Conservation (phyloP, 2,329 filamentous ascomycete species). For the Coccinonectria pachysandricola region DNA sequence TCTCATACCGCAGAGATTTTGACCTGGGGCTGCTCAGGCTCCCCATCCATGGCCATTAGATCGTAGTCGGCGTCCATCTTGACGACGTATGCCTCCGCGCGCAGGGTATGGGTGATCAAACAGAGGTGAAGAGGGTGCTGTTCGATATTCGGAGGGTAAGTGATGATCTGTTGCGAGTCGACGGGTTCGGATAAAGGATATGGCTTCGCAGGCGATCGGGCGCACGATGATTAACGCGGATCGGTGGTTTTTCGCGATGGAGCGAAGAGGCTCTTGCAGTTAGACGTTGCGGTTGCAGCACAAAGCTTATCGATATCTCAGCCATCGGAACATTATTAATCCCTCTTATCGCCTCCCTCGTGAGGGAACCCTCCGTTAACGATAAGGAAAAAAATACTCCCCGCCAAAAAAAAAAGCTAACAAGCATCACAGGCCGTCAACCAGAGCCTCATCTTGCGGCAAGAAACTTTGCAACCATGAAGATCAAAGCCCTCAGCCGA, state of each 20-base stretch:
- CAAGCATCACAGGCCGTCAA: neutral
- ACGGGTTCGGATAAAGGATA: no score
- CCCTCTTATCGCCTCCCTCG: conserved; percentile 20
- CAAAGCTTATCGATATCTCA: conserved; percentile 10
- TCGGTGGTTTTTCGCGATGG: conserved; percentile 14
- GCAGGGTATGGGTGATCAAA: no score
- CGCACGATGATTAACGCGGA: conserved; percentile 5
- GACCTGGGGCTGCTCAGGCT: conserved; percentile 45
- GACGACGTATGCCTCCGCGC: conserved; percentile 10
- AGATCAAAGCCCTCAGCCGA: conserved; percentile 58
- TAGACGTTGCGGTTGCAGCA: no score
- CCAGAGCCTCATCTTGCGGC: no score
- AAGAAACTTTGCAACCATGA: no score
- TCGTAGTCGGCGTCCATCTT: conserved; percentile 43
- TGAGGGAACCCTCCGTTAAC: conserved; percentile 2
- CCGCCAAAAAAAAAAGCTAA: conserved; percentile 8
- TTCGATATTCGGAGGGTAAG: no score
- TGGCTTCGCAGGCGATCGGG: no score
- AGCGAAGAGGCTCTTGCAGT: conserved; percentile 9
- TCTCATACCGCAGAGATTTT: conserved; percentile 48
- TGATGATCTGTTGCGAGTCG: no score
- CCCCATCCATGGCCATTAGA: conserved; percentile 48
- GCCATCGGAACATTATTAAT: conserved; percentile 21
- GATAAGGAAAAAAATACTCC: conserved; percentile 23
- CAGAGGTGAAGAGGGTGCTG: no score